Evolutionary conservation across 2,329 filamentous ascomycete genomes (phyloP).

Genomic region (Talaromyces piceae): DNA sequence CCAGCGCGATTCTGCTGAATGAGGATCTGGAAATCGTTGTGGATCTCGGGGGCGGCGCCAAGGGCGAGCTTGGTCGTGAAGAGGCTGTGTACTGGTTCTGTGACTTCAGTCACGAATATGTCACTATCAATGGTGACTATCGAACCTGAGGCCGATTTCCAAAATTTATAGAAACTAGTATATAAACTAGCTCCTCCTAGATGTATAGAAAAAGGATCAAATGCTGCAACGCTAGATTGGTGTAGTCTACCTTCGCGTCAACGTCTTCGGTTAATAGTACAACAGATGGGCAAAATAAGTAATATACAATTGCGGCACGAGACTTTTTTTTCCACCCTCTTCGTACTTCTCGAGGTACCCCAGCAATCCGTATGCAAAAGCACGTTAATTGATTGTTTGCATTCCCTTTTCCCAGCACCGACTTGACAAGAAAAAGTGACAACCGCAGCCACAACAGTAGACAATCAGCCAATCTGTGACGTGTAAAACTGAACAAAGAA

Average conservation of each 20-base stretch:
- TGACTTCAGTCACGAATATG: slow-evolving; percentile 63
- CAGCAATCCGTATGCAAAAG: slow-evolving; percentile 20
- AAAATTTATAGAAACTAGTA: not conserved
- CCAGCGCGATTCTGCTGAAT: slow-evolving; percentile 52
- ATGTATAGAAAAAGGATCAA: not conserved
- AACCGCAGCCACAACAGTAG: not conserved
- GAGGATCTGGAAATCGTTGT: slow-evolving; percentile 58
- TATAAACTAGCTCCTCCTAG: not conserved
- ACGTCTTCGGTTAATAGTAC: slow-evolving; percentile 21
- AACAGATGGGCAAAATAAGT: slow-evolving; percentile 15
- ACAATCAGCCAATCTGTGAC: not conserved
- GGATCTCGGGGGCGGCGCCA: slow-evolving; percentile 46
- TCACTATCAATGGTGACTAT: slow-evolving; percentile 63
- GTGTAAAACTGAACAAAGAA: not conserved
- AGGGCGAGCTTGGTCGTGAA: slow-evolving; percentile 36
- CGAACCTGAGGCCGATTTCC: slow-evolving; percentile 40
- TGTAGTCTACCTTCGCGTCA: not conserved
- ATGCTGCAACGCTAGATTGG: not conserved
- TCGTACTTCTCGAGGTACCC: not conserved
- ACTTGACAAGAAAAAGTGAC: not conserved
- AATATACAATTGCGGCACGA: slow-evolving; percentile 6
- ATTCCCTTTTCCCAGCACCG: slow-evolving; percentile 14
- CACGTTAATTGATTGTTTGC: slow-evolving; percentile 17
- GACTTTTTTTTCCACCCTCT: slow-evolving; percentile 18
- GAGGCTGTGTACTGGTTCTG: slow-evolving; percentile 59